Evolutionary conservation across 1,139 yeast genomes (phyloP), one percentile per base, ranked within the genome.

Genomic region (Nakaseomyces nivariensis): DNA sequence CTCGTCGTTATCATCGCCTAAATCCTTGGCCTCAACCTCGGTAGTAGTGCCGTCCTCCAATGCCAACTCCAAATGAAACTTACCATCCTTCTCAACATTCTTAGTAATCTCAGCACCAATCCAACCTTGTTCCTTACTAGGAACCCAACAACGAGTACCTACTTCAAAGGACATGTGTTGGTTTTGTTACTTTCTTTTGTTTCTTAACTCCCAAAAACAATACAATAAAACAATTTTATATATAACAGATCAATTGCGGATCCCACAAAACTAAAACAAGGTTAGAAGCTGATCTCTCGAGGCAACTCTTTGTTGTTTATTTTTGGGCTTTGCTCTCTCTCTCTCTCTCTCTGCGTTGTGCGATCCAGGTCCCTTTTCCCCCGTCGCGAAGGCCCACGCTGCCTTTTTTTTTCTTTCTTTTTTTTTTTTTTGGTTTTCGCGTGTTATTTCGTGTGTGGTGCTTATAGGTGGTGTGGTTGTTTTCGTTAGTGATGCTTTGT

Each of bases 61-160:
- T 37, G 37, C 41, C 45, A 54, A 37, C 33, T 32, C 33, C 27
- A 88, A 69, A 47, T 73, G 72, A 58, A 79, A 78, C 55, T 78
- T 81, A 49, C 73, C 77, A 52, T 75, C 75, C 43, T 70, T 73
- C 10, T 72, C 68, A 47, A 71, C 71, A 58, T 77, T 76, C 50
- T 79, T 72, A 51, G 77, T 73, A 48, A 92, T 88, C 53, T 82
- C 85, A 47, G 90, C 94, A 45, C 96, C 96, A 43, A 89, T 74
- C 96, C 97, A 92, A 33, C 97, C 98, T 59, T 79, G 78, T 51
- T 77, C 76, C 55, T 84, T 88, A 67, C 87, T 94, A 34, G 95
- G 96, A 61, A 85, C 82, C 98, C 98, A 92, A 72, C 97, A 90
- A 62, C 96, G 90, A 31, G 70, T 66, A 32, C 70, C 70, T 25